Conservation (phyloP, 2,329 filamentous ascomycete genomes). For the Verticillium longisporum region DNA sequence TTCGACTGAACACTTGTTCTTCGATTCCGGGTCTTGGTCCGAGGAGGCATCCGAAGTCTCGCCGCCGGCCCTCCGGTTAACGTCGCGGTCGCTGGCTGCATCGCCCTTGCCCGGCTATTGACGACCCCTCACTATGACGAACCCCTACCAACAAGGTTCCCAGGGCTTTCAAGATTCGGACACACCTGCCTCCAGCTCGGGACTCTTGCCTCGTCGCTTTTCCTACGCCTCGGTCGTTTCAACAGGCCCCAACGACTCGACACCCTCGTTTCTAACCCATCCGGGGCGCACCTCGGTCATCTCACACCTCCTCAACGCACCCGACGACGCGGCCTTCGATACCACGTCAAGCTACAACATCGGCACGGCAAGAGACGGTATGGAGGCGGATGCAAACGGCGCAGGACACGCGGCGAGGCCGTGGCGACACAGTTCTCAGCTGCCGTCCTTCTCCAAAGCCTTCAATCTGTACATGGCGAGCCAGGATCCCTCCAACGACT, state of each 20-base stretch:
- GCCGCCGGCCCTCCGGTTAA: neutral
- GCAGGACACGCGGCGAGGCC: slow-evolving; percentile 12
- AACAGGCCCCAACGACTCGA: slow-evolving; percentile 26
- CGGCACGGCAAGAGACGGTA: slow-evolving; percentile 14
- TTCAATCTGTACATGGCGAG: slow-evolving; percentile 41
- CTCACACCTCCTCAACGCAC: slow-evolving; percentile 48
- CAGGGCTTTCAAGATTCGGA: slow-evolving; percentile 25
- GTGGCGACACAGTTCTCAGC: slow-evolving; percentile 14
- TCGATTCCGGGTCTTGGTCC: neutral
- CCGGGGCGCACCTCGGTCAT: slow-evolving; percentile 34
- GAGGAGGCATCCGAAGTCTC: neutral
- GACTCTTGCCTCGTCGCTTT: slow-evolving; percentile 25
- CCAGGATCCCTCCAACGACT: slow-evolving; percentile 17
- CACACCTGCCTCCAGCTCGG: slow-evolving; percentile 16
- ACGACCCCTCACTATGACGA: slow-evolving; percentile 29
- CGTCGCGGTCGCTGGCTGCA: neutral
- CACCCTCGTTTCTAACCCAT: slow-evolving; percentile 26
- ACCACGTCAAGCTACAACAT: slow-evolving; percentile 18
- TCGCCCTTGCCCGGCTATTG: neutral
- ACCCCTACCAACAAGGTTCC: slow-evolving; percentile 30
- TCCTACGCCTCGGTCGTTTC: slow-evolving; percentile 37
- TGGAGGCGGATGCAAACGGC: slow-evolving; percentile 25
- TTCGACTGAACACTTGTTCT: neutral
- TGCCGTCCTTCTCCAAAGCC: slow-evolving; percentile 44
- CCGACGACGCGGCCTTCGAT: slow-evolving; percentile 29